Percentiles rank a stretch among this genome's conserved stretches.
phyloP scores from a whole-genome alignment of 352 stramenopile genomes.

The Thraustochytrium sp. region DNA sequence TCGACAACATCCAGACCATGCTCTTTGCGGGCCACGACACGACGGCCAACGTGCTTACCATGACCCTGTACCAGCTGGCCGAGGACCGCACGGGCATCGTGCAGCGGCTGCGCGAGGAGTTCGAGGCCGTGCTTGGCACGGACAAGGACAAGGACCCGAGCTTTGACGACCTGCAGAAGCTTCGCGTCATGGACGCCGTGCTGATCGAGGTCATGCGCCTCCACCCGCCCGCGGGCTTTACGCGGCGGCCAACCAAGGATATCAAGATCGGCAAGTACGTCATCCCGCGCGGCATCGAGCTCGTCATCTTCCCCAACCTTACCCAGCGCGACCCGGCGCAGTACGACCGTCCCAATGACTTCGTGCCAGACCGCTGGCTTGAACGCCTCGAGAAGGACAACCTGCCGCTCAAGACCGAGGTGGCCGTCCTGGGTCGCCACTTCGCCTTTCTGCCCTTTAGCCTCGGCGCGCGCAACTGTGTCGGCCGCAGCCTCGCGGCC shows the following conservation, averaged over 20 bases:
- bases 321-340: neutral
- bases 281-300: neutral
- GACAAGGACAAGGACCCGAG: too few relatives aligned
- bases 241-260: neutral
- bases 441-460: neutral
- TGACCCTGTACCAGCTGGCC: too few relatives aligned
- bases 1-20: neutral
- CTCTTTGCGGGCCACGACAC: neutral
- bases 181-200: neutral
- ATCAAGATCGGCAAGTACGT: slow-evolving; percentile 5
- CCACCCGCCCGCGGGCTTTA: slow-evolving; percentile 1
- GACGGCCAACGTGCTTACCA: neutral
- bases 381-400: neutral
- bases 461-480: neutral
- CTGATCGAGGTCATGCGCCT: slow-evolving; percentile 17
- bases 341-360: neutral
- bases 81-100: too few relatives aligned
- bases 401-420: neutral
- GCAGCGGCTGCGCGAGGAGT: too few relatives aligned
- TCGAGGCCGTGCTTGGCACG: neutral
- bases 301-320: slow-evolving; percentile 7
- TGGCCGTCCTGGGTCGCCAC: neutral
- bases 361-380: slow-evolving; percentile 28
- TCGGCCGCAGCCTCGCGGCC: neutral
- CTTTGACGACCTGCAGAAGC: too few relatives aligned